phyloP scores from a whole-genome alignment of 768 basidiomycete genomes.

The Tricholoma bakamatsutake region DNA sequence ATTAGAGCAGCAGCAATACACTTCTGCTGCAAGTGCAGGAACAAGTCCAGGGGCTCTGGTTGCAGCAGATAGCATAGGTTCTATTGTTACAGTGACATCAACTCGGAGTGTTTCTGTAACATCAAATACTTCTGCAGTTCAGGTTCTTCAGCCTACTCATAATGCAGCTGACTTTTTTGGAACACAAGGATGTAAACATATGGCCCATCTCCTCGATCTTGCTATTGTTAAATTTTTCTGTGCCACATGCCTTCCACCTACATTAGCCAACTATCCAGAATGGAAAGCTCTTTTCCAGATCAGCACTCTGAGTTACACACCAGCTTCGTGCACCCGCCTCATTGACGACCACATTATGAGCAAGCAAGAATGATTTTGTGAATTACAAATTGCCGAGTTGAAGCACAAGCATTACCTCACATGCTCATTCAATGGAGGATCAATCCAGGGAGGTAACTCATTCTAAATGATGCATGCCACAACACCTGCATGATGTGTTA shows the following conservation, averaged over 20 bases:
- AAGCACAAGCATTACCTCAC: conserved; percentile 10
- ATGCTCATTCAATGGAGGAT: conserved; percentile 21
- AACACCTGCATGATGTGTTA: not conserved
- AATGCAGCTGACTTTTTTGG: too few relatives aligned
- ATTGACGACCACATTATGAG: conserved; percentile 19
- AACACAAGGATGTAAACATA: conserved; percentile 2
- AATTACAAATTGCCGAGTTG: conserved; percentile 12
- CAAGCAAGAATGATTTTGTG: conserved; percentile 14
- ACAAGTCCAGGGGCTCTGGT: conserved; percentile 11
- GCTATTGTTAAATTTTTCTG: conserved; percentile 21
- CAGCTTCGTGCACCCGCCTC: conserved; percentile 17
- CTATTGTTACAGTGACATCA: not conserved
- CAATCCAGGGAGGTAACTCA: conserved; percentile 5
- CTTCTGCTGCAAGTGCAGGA: conserved; percentile 5
- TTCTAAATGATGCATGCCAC: conserved; percentile 20
- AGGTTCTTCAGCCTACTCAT: conserved; percentile 10
- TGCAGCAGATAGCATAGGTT: not conserved
- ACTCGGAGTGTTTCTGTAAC: not conserved
- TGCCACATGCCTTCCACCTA: conserved; percentile 13
- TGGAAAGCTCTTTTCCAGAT: conserved; percentile 18
- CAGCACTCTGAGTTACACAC: conserved; percentile 13
- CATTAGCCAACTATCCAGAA: conserved; percentile 12
- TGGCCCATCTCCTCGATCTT: conserved; percentile 6
- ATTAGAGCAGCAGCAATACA: conserved; percentile 2
- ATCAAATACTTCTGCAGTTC: too few relatives aligned